Conservation (phyloP, 2,329 filamentous ascomycete genomes). For the Penicillium sp. region DNA sequence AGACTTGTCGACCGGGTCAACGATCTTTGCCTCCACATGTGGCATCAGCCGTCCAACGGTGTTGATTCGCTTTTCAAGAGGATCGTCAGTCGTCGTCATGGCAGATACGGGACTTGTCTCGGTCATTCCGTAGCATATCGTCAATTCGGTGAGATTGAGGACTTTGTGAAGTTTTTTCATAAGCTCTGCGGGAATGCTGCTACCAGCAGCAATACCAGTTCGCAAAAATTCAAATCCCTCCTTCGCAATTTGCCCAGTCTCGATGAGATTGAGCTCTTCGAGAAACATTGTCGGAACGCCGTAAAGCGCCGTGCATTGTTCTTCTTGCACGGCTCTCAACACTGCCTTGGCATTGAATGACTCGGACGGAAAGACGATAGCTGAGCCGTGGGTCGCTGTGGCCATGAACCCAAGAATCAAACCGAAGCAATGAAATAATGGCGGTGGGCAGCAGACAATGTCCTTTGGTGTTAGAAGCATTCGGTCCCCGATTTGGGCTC, state of each 20-base stretch:
- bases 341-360: conserved; percentile 76
- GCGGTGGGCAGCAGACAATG: conserved; percentile 60
- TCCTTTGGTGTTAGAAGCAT: conserved; percentile 75
- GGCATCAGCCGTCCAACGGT: conserved; percentile 77
- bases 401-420: conserved; percentile 93
- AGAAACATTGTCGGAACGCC: conserved; percentile 93
- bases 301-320: conserved; percentile 65
- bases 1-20: conserved; percentile 58
- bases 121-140: conserved; percentile 96
- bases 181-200: conserved; percentile 72
- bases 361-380: conserved; percentile 79
- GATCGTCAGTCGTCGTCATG: conserved; percentile 77
- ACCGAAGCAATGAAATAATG: conserved; percentile 69
- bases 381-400: conserved; percentile 71
- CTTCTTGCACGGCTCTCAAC: conserved; percentile 58
- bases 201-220: conserved; percentile 90
- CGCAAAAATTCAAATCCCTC: conserved; percentile 60
- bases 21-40: conserved; percentile 74
- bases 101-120: conserved; percentile 67
- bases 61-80: conserved; percentile 64
- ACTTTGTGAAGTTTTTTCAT: conserved; percentile 60
- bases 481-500: conserved; percentile 70
- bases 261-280: conserved; percentile 74
- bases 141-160: conserved; percentile 73
- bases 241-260: conserved; percentile 42